Evolutionary conservation across 2,329 filamentous ascomycete species (phyloP).

Genomic region (Phyllosticta paracitricarpa): DNA sequence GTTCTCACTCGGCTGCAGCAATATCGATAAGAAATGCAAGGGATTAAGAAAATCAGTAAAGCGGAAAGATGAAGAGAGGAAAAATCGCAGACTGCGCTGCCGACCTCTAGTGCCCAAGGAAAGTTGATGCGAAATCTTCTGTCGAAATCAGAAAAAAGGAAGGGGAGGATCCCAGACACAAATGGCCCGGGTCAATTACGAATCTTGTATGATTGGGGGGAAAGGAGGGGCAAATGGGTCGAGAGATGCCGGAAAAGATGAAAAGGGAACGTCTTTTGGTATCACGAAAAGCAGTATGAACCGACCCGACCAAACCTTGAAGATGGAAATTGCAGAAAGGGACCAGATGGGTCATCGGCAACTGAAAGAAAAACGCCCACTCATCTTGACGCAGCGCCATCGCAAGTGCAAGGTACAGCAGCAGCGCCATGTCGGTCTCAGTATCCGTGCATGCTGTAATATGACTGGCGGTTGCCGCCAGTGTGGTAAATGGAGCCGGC

Average conservation of each 20-base stretch:
- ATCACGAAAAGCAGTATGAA: not conserved
- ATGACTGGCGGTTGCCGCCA: not conserved
- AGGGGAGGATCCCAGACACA: no score
- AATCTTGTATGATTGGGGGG: not conserved
- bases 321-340: not conserved
- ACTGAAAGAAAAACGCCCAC: not conserved
- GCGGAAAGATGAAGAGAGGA: no score
- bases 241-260: not conserved
- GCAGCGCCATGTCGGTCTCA: not conserved
- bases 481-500: not conserved
- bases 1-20: no score
- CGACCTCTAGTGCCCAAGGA: no score
- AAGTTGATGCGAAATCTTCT: no score
- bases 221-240: not conserved
- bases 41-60: no score
- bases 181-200: no score
- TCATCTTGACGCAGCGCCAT: not conserved
- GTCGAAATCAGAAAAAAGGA: no score
- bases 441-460: not conserved
- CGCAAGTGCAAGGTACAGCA: not conserved
- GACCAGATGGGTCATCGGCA: not conserved
- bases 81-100: no score
- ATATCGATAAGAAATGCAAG: no score
- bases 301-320: not conserved
- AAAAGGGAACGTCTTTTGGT: not conserved